phyloP scores from a whole-genome alignment of 208 protist genomes.

The Crithidia brevicula region DNA sequence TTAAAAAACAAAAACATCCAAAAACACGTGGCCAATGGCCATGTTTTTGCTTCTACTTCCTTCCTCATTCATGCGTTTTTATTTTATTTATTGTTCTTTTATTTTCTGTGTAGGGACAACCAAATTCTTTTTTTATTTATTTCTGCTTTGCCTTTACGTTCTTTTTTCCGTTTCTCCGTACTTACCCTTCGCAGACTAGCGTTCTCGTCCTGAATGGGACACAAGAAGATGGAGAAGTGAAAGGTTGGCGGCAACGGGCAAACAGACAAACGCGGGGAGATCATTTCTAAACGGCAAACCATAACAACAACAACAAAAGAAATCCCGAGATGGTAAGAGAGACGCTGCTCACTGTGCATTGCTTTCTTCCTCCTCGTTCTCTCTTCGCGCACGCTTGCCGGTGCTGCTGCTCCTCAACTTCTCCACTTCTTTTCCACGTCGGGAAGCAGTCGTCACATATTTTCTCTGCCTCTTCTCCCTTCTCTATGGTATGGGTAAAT shows the following conservation, averaged over 20 bases:
- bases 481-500: too few relatives aligned
- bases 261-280: too few relatives aligned
- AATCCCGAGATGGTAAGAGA: too few relatives aligned
- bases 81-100: too few relatives aligned
- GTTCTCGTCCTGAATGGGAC: background rate
- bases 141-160: background rate
- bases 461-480: background rate
- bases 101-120: too few relatives aligned
- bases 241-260: too few relatives aligned
- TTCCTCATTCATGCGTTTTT: too few relatives aligned
- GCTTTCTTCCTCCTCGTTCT: background rate
- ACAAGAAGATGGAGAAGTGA: background rate
- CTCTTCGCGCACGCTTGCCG: background rate
- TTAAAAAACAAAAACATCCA: too few relatives aligned
- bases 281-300: too few relatives aligned
- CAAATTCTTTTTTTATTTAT: background rate
- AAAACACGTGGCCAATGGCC: background rate
- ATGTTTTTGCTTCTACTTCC: background rate
- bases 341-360: background rate
- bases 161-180: background rate
- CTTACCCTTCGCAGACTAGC: background rate
- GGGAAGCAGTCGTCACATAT: background rate
- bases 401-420: background rate
- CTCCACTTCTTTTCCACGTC: background rate
- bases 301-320: too few relatives aligned